phyloP scores from a whole-genome alignment of 2,329 filamentous ascomycete genomes.

The Phoma sp. region DNA sequence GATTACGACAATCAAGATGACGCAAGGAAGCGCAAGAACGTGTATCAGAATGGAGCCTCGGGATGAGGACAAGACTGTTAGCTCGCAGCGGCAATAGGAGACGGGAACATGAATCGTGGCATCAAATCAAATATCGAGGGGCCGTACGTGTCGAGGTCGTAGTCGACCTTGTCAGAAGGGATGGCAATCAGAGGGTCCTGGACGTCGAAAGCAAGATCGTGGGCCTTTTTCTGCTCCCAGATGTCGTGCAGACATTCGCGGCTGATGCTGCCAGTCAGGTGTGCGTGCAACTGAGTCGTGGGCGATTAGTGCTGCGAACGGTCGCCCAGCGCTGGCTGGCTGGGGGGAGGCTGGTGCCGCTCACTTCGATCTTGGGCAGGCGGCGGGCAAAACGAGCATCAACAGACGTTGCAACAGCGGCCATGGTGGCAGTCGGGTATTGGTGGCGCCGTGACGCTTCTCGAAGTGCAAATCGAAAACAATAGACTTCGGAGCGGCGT shows the following conservation, averaged over 20 bases:
- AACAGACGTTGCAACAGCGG: conserved; percentile 22
- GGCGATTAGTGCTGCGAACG: conserved; percentile 38
- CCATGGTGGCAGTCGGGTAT: conserved; percentile 22
- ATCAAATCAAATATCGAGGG: conserved; percentile 2
- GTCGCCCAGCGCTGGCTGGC: conserved; percentile 32
- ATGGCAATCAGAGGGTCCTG: conserved; percentile 74
- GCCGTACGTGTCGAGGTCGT: conserved; percentile 70
- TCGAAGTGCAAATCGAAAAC: conserved; percentile 26
- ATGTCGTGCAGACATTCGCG: conserved; percentile 76
- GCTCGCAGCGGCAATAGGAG: conserved; percentile 10
- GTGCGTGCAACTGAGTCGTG: conserved; percentile 72
- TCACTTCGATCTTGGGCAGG: conserved; percentile 56
- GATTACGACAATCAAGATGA: conserved; percentile 1
- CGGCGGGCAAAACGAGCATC: conserved; percentile 40
- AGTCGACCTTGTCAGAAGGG: conserved; percentile 74
- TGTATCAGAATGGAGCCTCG: conserved; percentile 16
- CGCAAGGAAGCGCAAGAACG: conserved; percentile 6
- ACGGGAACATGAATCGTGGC: conserved; percentile 14
- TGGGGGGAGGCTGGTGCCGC: conserved; percentile 25
- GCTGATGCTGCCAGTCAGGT: conserved; percentile 80
- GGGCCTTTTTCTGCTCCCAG: conserved; percentile 68
- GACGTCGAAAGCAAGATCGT: conserved; percentile 61
- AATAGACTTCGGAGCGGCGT: conserved; percentile 22
- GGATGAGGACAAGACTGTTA: conserved; percentile 1
- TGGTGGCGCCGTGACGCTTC: conserved; percentile 32